Conservation (phyloP, 2,329 filamentous ascomycete species). For the Echinosphaeria canescens region DNA sequence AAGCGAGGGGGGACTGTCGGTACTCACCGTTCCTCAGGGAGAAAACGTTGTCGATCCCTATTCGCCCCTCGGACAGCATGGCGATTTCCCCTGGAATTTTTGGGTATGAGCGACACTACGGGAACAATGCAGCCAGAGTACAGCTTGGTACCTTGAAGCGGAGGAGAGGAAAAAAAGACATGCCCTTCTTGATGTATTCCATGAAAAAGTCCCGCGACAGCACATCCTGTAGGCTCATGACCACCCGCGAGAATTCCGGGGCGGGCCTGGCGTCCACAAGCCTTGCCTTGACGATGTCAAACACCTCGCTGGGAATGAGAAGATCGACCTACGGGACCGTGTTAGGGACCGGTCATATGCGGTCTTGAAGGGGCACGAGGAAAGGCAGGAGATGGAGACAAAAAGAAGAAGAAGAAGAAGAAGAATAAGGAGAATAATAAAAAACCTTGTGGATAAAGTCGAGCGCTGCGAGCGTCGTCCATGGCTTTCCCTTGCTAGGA, state of each 20-base stretch:
- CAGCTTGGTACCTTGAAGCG: too few relatives aligned
- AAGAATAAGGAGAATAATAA: too few relatives aligned
- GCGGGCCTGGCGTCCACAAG: slow-evolving; percentile 16
- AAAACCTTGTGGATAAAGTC: slow-evolving; percentile 41
- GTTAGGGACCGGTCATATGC: slow-evolving; percentile 1
- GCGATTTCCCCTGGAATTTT: slow-evolving; percentile 41
- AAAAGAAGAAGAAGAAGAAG: too few relatives aligned
- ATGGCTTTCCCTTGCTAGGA: slow-evolving; percentile 56
- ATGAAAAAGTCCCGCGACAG: slow-evolving; percentile 59
- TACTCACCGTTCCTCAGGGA: slow-evolving; percentile 49
- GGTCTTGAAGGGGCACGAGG: too few relatives aligned
- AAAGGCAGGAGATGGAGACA: background rate
- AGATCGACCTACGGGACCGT: slow-evolving; percentile 32
- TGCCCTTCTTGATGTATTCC: slow-evolving; percentile 66
- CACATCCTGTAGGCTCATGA: slow-evolving; percentile 51
- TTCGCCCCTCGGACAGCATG: slow-evolving; percentile 64
- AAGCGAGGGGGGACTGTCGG: too few relatives aligned
- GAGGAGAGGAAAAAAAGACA: too few relatives aligned
- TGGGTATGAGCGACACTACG: too few relatives aligned
- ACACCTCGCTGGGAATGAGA: slow-evolving; percentile 44
- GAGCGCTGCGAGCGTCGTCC: slow-evolving; percentile 42
- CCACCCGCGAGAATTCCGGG: slow-evolving; percentile 41
- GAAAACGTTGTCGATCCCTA: slow-evolving; percentile 51
- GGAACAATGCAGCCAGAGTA: too few relatives aligned
- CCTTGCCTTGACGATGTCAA: slow-evolving; percentile 27